Conservation (phyloP, 345 rosid genomes). For the Linum lewisii region DNA sequence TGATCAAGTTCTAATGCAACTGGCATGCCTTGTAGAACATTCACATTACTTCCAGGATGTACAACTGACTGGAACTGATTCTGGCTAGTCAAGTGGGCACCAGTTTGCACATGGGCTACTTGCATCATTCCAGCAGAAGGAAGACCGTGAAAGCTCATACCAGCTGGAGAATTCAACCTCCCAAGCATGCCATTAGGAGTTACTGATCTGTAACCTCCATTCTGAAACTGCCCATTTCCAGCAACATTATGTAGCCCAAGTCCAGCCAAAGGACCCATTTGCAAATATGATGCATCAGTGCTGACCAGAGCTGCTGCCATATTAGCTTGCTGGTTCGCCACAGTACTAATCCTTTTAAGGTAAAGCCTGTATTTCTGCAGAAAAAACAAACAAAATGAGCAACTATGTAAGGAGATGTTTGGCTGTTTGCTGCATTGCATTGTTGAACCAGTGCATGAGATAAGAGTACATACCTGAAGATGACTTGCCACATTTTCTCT, state of each 20-base stretch:
- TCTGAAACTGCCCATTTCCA: conserved; percentile 45
- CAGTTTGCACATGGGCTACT: conserved; percentile 25
- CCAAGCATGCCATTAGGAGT: conserved; percentile 55
- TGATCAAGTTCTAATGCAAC: conserved; percentile 51
- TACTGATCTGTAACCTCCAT: conserved; percentile 41
- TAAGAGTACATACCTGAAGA: conserved; percentile 19
- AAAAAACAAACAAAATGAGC: conserved; percentile 17
- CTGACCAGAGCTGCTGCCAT: conserved; percentile 42
- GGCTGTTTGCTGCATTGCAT: not conserved
- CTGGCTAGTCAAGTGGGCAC: conserved; percentile 25
- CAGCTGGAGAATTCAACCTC: conserved; percentile 52
- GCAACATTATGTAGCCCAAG: conserved; percentile 38
- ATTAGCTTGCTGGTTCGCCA: conserved; percentile 55
- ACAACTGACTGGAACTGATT: conserved; percentile 40
- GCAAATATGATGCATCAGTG: conserved; percentile 51
- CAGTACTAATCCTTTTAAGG: conserved; percentile 62
- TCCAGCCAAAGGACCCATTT: conserved; percentile 42
- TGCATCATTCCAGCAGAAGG: conserved; percentile 47
- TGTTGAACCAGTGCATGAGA: not conserved
- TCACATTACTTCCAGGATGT: conserved; percentile 38
- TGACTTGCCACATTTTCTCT: conserved; percentile 32
- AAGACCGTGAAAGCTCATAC: conserved; percentile 48
- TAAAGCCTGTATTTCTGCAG: conserved; percentile 72
- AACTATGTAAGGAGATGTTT: not conserved
- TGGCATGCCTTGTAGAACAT: conserved; percentile 67